Percentiles rank a stretch among this genome's conserved stretches.
phyloP scores from a whole-genome alignment of 129 eudicot species.

The Logfia minima region DNA sequence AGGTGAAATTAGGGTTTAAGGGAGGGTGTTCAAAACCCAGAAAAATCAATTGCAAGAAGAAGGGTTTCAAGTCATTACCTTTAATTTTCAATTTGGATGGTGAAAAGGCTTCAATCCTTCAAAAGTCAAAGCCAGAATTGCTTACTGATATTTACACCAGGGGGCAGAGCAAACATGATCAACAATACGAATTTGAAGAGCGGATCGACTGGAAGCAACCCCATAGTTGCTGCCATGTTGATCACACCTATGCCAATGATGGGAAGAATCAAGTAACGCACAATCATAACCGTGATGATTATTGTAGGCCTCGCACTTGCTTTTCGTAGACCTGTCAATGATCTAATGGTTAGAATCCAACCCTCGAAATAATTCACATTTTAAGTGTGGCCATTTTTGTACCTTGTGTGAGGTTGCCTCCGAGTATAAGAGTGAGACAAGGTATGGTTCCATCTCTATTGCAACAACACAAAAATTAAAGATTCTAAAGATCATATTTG shows the following conservation, averaged over 20 bases:
- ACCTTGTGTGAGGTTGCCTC: slow-evolving; percentile 89
- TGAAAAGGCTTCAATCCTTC: too few relatives aligned
- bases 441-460: slow-evolving; percentile 80
- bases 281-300: slow-evolving; percentile 48
- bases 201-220: slow-evolving; percentile 72
- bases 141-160: slow-evolving; percentile 80
- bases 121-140: not conserved
- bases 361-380: not conserved
- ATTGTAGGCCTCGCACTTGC: slow-evolving; percentile 38
- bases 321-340: slow-evolving; percentile 52
- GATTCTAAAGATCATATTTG: not conserved
- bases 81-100: too few relatives aligned
- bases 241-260: slow-evolving; percentile 65
- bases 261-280: slow-evolving; percentile 65
- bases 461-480: slow-evolving; percentile 9
- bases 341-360: not conserved
- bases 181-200: slow-evolving; percentile 75
- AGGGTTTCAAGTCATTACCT: too few relatives aligned
- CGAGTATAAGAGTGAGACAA: slow-evolving; percentile 49
- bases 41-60: too few relatives aligned
- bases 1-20: too few relatives aligned
- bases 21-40: too few relatives aligned
- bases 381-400: slow-evolving; percentile 10
- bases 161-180: slow-evolving; percentile 81
- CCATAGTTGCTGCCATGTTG: slow-evolving; percentile 47